phyloP scores from a whole-genome alignment of 305 asterid species.

The Salvia sclarea region DNA sequence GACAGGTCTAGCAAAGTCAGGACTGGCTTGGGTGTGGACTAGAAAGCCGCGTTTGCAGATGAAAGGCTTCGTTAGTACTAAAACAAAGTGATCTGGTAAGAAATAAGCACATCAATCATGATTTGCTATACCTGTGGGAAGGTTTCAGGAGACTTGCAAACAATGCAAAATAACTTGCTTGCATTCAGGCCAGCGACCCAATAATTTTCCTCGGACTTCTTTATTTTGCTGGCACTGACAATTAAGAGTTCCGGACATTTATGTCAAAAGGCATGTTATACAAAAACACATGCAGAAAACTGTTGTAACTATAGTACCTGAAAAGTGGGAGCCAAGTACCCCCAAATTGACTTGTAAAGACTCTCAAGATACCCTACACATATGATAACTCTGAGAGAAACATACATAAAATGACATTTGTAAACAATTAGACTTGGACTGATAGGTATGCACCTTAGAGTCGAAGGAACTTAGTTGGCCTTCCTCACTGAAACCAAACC shows the following conservation, averaged over 20 bases:
- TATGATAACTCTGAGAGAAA: constrained; percentile 31
- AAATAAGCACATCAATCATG: constrained; percentile 16
- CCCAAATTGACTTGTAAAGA: constrained; percentile 74
- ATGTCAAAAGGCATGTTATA: background rate
- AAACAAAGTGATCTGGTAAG: constrained; percentile 17
- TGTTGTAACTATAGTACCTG: constrained; percentile 56
- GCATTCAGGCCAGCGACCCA: constrained; percentile 90
- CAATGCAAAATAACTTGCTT: constrained; percentile 78
- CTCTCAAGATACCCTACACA: constrained; percentile 83
- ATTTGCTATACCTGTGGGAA: constrained; percentile 75
- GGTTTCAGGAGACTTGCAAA: constrained; percentile 85
- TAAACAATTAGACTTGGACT: constrained; percentile 5
- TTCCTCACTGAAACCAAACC: constrained; percentile 98
- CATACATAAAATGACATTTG: constrained; percentile 6
- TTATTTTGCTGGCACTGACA: constrained; percentile 64
- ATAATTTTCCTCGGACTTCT: constrained; percentile 73
- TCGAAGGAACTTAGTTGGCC: constrained; percentile 91
- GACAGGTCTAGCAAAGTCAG: constrained; percentile 84
- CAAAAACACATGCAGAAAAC: background rate
- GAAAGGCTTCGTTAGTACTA: constrained; percentile 23
- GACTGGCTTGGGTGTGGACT: constrained; percentile 89
- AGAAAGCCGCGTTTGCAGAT: constrained; percentile 31
- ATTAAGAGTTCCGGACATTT: constrained; percentile 26
- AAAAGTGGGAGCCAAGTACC: constrained; percentile 95
- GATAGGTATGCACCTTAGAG: constrained; percentile 66